Evolutionary conservation across 1,284 basidiomycete species (phyloP), one percentile per base, ranked within the genome.

Genomic region (Tilletia walkeri): DNA sequence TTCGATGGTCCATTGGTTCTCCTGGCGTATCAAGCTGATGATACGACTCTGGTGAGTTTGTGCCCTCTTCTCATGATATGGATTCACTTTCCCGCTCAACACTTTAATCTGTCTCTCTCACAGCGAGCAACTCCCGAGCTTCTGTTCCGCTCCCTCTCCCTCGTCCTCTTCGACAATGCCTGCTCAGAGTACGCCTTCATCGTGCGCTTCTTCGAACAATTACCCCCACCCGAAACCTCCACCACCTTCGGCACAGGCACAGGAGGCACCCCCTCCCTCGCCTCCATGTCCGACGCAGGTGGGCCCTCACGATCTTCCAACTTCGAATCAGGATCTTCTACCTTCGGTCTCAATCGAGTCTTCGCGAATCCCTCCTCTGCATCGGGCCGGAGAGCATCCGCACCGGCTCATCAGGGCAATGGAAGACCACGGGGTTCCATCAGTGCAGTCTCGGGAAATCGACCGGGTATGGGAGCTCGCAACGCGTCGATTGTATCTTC

Each of bases 161-260:
- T 82, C 48, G 80, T 81, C 12, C 59, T 82, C 53, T 45, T 80
- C 24, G 82, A 83, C 65, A 83, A 82, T 63, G 80, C 76, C 1
- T 81, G 80, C 66, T 77, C 79, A 14, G 82, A 83, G 69, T 82
- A 79, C 53, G 73, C 75, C 0, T 83, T 83, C 67, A 67, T 83
- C 12, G 78, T 78, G 3, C 71, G 81, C 9, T 83, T 81, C 74
- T 82, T 83, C 47, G 76, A 80, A 39, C 67, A 47, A 18, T 38
- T 74, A 36, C 63, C 65, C 16, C 65, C 65, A 4, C 65, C 65
- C 48, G 49, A 59, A 30, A n/a, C 34, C n/a, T 24, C 49, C 45
- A 18, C 47, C 34, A 24, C 39, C 45, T 49, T 66, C n/a, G 56
- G 45, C 16, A 56, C 50, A 9, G 20, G 50, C 50, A 53, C 50